Evolutionary conservation across 139 green algal genomes (phyloP).

Genomic region (Eudorina sp.): DNA sequence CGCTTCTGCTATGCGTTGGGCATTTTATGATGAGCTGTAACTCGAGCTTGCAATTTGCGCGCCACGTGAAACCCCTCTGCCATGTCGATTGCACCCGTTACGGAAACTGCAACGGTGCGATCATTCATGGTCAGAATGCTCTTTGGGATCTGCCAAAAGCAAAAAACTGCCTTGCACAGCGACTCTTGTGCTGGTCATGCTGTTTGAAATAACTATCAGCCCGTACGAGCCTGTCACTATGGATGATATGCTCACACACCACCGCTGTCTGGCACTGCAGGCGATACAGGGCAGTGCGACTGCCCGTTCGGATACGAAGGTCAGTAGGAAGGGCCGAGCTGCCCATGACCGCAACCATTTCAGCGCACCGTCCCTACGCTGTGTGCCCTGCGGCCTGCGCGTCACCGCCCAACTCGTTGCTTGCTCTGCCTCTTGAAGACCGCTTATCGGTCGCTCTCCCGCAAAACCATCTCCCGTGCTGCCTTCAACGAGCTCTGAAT

Average conservation of each 20-base stretch:
- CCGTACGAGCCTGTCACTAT: neutral
- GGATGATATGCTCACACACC: neutral
- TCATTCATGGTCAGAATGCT: neutral
- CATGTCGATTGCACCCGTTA: neutral
- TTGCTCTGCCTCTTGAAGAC: neutral
- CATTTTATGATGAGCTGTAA: neutral
- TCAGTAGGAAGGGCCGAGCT: neutral
- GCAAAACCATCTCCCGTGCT: neutral
- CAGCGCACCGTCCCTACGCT: neutral
- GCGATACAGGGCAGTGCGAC: slow-evolving; percentile 18
- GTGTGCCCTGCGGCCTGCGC: neutral
- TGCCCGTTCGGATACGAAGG: neutral
- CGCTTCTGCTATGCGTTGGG: neutral
- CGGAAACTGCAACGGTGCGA: neutral
- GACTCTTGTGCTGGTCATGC: neutral
- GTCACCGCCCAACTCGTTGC: neutral
- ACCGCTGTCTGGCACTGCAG: neutral
- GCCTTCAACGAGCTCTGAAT: too few species aligned
- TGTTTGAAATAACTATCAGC: neutral
- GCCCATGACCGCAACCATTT: too few species aligned
- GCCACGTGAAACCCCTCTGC: neutral
- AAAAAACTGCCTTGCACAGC: too few species aligned
- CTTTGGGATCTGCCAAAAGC: neutral
- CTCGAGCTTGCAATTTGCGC: neutral
- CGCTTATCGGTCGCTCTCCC: neutral